A percentile compares a stretch with the other conserved stretches of the same genome.
Evolutionary conservation across 2,329 filamentous ascomycete species (phyloP).

Genomic region (Fusarium torreyae): DNA sequence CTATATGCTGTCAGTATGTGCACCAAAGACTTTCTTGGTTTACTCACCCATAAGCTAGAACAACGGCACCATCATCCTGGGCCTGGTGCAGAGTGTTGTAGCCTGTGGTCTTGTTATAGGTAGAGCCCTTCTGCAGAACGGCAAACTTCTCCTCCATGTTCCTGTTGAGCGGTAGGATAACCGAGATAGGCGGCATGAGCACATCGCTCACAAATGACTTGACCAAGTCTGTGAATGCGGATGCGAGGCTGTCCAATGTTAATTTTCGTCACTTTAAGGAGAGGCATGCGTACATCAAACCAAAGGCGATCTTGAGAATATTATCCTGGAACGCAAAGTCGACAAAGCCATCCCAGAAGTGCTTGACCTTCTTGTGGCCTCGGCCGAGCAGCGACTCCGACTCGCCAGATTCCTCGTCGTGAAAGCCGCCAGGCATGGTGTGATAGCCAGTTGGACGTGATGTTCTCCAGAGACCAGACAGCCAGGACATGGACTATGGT

Average conservation of each 20-base stretch:
- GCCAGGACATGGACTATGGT: constrained; percentile 21
- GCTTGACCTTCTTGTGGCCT: constrained; percentile 63
- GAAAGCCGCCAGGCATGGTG: constrained; percentile 49
- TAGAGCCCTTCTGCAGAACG: constrained; percentile 71
- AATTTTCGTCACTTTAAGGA: constrained; percentile 1
- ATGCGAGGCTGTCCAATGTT: constrained; percentile 69
- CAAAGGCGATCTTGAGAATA: constrained; percentile 82
- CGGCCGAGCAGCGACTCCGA: constrained; percentile 61
- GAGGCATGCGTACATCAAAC: constrained; percentile 73
- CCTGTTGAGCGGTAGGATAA: constrained; percentile 77
- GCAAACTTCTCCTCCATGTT: constrained; percentile 84
- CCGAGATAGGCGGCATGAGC: constrained; percentile 77
- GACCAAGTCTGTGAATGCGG: constrained; percentile 79
- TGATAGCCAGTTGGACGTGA: constrained; percentile 29
- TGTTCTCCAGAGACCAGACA: constrained; percentile 35
- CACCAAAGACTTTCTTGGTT: accelerated
- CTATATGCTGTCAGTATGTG: constrained; percentile 52
- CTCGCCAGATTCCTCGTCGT: constrained; percentile 58
- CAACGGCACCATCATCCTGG: constrained; percentile 78
- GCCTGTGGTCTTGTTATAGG: constrained; percentile 65
- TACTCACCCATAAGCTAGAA: constrained; percentile 77
- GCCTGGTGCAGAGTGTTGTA: constrained; percentile 82
- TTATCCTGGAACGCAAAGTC: constrained; percentile 83
- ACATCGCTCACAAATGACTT: constrained; percentile 81
- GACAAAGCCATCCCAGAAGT: constrained; percentile 74